These are phyloP conservation scores for Neurospora tetraspora DNA, from an alignment of 495 filamentous ascomycete species.

Conservation along the genomic window DNA sequence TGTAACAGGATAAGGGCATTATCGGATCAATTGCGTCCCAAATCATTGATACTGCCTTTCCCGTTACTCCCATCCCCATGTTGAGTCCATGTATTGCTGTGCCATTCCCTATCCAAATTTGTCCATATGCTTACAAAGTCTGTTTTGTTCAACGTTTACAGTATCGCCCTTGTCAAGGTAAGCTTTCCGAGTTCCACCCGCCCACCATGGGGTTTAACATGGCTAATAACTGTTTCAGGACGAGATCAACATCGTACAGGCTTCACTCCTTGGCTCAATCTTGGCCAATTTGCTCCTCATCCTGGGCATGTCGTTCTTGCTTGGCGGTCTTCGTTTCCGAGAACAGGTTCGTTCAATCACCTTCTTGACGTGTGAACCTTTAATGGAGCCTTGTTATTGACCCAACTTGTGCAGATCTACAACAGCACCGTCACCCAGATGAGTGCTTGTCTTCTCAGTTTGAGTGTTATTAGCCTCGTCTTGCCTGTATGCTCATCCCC, in stretches of 20 bases:
- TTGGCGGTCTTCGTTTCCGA: constrained; percentile 76
- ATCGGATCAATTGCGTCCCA: constrained; percentile 18
- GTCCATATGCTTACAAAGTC: not conserved
- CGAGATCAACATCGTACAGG: constrained; percentile 84
- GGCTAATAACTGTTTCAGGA: constrained; percentile 40
- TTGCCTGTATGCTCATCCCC: constrained; percentile 45
- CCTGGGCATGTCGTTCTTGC: constrained; percentile 79
- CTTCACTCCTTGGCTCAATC: constrained; percentile 79
- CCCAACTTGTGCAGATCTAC: constrained; percentile 55
- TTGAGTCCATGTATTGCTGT: constrained; percentile 3
- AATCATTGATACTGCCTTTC: constrained; percentile 2
- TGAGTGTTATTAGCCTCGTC: constrained; percentile 79
- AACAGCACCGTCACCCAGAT: constrained; percentile 93
- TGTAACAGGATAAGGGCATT: constrained; percentile 4
- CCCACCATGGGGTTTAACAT: not conserved
- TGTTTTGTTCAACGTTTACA: constrained; percentile 23
- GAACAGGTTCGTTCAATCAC: constrained; percentile 54
- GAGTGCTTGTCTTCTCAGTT: constrained; percentile 82
- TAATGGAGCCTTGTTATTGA: not conserved
- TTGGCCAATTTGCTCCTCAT: constrained; percentile 81
- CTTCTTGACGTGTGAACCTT: not conserved
- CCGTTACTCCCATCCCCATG: not conserved
- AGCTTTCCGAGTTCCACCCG: constrained; percentile 15
- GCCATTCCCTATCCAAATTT: not conserved
- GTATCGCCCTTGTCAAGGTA: constrained; percentile 58